A percentile compares a stretch with the other conserved stretches of the same genome.
These are phyloP conservation scores for Herpotrichia juniperi DNA, from an alignment of 2,329 filamentous ascomycete genomes.

Conservation along the genomic window DNA sequence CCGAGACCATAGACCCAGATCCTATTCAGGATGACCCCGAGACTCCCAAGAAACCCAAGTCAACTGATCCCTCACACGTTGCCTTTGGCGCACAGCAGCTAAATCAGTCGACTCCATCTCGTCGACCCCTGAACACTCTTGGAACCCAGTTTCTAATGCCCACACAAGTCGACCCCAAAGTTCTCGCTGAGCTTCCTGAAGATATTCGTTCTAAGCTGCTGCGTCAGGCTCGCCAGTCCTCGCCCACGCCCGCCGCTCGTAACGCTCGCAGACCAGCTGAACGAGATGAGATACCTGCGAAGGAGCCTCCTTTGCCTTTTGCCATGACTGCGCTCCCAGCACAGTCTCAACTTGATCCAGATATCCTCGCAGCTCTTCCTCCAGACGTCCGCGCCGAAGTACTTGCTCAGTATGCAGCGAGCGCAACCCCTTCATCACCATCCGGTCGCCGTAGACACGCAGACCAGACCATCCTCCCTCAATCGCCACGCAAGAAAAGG, in stretches of 20 bases:
- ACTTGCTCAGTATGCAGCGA: slow-evolving; percentile 68
- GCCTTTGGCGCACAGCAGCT: slow-evolving; percentile 44
- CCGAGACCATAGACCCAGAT: slow-evolving; percentile 37
- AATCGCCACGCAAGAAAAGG: slow-evolving; percentile 60
- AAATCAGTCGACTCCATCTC: slow-evolving; percentile 59
- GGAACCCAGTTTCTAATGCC: slow-evolving; percentile 95
- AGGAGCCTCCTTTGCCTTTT: slow-evolving; percentile 20
- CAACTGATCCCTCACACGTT: slow-evolving; percentile 37
- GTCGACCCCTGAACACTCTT: slow-evolving; percentile 74
- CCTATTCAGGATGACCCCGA: slow-evolving; percentile 55
- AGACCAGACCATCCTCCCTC: slow-evolving; percentile 48
- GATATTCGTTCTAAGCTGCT: slow-evolving; percentile 82
- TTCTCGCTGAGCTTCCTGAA: slow-evolving; percentile 80
- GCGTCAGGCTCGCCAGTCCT: slow-evolving; percentile 34
- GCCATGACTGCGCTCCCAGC: slow-evolving; percentile 55
- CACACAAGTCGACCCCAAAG: slow-evolving; percentile 77
- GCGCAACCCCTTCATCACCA: slow-evolving; percentile 30
- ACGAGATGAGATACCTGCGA: slow-evolving; percentile 18
- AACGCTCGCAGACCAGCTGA: slow-evolving; percentile 1
- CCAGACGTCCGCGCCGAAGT: slow-evolving; percentile 86
- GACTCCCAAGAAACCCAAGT: slow-evolving; percentile 44
- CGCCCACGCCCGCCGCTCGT: slow-evolving; percentile 28
- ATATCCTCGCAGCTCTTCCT: slow-evolving; percentile 82
- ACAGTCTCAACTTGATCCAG: slow-evolving; percentile 82
- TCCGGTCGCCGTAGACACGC: slow-evolving; percentile 43